Evolutionary conservation across 352 stramenopile genomes (phyloP), one percentile per base, ranked within the genome.

Genomic region (Phytophthora tubulina): DNA sequence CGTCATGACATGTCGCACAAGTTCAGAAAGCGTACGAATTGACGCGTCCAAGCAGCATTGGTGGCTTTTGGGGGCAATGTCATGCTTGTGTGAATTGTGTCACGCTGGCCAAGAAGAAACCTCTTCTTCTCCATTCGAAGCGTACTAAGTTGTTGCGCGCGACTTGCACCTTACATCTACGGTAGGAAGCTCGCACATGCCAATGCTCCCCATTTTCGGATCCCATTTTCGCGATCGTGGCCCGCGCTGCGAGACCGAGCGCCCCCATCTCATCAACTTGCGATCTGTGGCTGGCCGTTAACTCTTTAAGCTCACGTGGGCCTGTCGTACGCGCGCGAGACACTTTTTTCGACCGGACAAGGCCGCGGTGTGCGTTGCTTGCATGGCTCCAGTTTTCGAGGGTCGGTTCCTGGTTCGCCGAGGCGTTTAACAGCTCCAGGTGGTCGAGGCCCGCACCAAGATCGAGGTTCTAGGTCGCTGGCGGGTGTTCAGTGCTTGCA

Each of bases 1-100:
- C 64, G 63, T 71, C 53, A 72, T 61, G 46, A 41, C 55, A 48
- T 72, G 56, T 72, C 64, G 64, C 64, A 70, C 45, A 70, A 58
- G 53, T 64, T 70, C 63, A 72, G 54, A 67, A 59, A 39, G 10
- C 6, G 36, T 21, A 39, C 59, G 38, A 27, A 39, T 36, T 65
- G 57, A 65, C 57, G 38, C 10, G 31, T 39, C 57, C 41, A 60
- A 65, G 35, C 46, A 54, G 54, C 45, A 59, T 52, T 52, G 52
- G 51, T 8, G 17, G 21, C 30, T 17, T 8, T 27, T 48, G 39
- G 8, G 39, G 3, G 21, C 21, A 27, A 27, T 27, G 21, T 1
- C 21, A 27, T 27, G 21, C 21, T 27, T 27, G 21, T 27, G 21
- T 27, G 21, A 27, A 27, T 27, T 27, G 1, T 27, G 21, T 27